phyloP scores from a whole-genome alignment of 768 basidiomycete genomes.

The Boletus reticulatus region DNA sequence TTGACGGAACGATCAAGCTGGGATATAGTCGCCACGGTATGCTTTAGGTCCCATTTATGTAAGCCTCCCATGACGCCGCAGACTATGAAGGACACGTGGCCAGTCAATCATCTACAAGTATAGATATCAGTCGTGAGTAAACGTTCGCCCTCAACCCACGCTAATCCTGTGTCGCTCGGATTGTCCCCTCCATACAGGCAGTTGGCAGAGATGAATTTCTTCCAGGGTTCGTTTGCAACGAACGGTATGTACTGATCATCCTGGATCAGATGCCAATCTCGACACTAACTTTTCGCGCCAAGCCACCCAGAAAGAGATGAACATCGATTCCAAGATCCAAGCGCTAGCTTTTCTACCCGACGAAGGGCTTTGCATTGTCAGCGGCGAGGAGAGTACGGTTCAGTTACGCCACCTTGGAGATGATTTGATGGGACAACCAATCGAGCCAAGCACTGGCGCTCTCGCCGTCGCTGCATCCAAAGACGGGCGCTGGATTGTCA shows the following conservation, averaged over 20 bases:
- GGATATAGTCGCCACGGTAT: no score
- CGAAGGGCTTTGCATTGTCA: slow-evolving; percentile 1
- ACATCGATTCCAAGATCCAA: slow-evolving; percentile 9
- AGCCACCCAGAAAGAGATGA: not conserved
- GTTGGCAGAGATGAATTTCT: not conserved
- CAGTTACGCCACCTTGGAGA: slow-evolving; percentile 4
- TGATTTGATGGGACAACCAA: slow-evolving; percentile 8
- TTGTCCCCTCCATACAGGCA: not conserved
- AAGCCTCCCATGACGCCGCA: not conserved
- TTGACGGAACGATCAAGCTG: no score
- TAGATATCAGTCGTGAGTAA: not conserved
- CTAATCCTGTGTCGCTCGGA: not conserved
- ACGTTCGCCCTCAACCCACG: not conserved
- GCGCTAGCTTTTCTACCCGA: slow-evolving; percentile 10
- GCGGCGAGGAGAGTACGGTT: slow-evolving; percentile 8
- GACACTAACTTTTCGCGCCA: not conserved
- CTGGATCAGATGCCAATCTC: not conserved
- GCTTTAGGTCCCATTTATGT: no score
- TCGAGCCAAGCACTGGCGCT: not conserved
- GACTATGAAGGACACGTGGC: not conserved
- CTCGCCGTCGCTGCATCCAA: slow-evolving; percentile 11
- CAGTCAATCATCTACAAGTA: not conserved
- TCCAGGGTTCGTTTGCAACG: not conserved
- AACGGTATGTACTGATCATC: not conserved
- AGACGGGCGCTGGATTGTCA: slow-evolving; percentile 9